Base-by-base conservation (phyloP, 495 filamentous ascomycete species). In the Niebla homalea region DNA sequence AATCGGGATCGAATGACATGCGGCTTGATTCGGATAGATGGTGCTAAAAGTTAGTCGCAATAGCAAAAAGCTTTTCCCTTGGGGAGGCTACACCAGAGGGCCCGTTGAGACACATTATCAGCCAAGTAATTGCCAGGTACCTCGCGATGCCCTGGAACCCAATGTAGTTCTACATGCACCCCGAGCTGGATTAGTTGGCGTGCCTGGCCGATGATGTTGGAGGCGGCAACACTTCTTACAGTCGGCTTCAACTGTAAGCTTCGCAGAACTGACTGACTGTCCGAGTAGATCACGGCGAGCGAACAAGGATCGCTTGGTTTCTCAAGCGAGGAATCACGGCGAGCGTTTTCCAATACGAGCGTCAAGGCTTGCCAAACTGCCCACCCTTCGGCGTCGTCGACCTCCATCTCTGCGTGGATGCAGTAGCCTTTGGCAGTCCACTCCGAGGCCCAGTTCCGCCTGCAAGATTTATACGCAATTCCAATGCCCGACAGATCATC, bases 91-190 rank as follows among this genome's bases (percentile, higher is more conserved):
- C 29, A 32, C 29, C 29, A 32, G 14, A 36, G 18, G 12, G 48
- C 48, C 42, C 29, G 39, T 42, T 55, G 23, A 19, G 48, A 32
- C n/a, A 48, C 39, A 41, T 40, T 35, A 51, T 55, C 53, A 16
- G 48, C 53, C 26, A 48, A 25, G 29, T 51, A 41, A 46, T 51
- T 48, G 22, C 53, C 43, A 22, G 48, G 53, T 47, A 55, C 26
- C n/a, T 41, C 26, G 37, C 18, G 10, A 25, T 55, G 48, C 1
- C 43, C 48, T 12, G 43, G 53, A 19, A 42, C 35, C 42, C 43
- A 47, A 36, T 48, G 36, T 25, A 48, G 36, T 11, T 51, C 26
- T 35, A 48, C 48, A 2, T 39, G 19, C 25, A 51, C 43, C 4
- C 48, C 36, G 15, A 39, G 16, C 22, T 22, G 18, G n/a, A 46